A percentile compares a stretch with the other conserved stretches of the same genome.
Conservation (phyloP, 495 filamentous ascomycete genomes). For the Chaetomium cochliodes region DNA sequence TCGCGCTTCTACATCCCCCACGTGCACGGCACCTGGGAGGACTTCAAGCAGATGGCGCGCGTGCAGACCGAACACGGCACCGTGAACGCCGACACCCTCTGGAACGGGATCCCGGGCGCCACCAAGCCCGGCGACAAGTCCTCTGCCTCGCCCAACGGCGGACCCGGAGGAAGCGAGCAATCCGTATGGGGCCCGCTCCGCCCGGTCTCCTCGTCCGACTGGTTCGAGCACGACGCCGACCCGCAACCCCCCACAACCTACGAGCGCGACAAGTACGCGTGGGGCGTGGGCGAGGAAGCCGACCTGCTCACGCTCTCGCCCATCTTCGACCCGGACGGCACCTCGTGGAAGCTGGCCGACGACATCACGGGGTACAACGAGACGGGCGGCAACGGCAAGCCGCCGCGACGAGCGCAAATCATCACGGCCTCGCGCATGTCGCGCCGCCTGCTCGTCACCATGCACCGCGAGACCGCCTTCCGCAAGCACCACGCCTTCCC, state of each 20-base stretch:
- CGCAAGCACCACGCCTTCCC: slow-evolving; percentile 87
- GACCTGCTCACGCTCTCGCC: slow-evolving; percentile 94
- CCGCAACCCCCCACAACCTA: slow-evolving; percentile 67
- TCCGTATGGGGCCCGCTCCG: slow-evolving; percentile 83
- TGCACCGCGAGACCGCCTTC: slow-evolving; percentile 84
- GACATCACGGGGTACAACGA: slow-evolving; percentile 90
- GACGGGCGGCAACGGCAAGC: slow-evolving; percentile 50
- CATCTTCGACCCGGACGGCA: slow-evolving; percentile 85
- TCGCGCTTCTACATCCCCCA: slow-evolving; percentile 86
- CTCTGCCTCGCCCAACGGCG: slow-evolving; percentile 21
- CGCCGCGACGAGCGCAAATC: slow-evolving; percentile 84
- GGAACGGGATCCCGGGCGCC: slow-evolving; percentile 49
- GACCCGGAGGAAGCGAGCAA: slow-evolving; percentile 52
- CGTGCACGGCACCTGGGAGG: slow-evolving; percentile 86
- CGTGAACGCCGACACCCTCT: slow-evolving; percentile 68
- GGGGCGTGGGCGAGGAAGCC: slow-evolving; percentile 90
- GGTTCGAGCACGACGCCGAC: slow-evolving; percentile 66
- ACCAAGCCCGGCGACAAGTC: slow-evolving; percentile 33
- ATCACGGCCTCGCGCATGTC: slow-evolving; percentile 83
- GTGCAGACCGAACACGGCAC: slow-evolving; percentile 85
- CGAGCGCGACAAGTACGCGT: slow-evolving; percentile 76
- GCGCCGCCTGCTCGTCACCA: slow-evolving; percentile 72
- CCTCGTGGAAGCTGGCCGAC: slow-evolving; percentile 80
- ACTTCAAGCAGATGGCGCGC: slow-evolving; percentile 89
- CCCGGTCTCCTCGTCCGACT: slow-evolving; percentile 61